Evolutionary conservation across 176 grass and related monocot genomes (phyloP).

Genomic region (Paspalum notatum): DNA sequence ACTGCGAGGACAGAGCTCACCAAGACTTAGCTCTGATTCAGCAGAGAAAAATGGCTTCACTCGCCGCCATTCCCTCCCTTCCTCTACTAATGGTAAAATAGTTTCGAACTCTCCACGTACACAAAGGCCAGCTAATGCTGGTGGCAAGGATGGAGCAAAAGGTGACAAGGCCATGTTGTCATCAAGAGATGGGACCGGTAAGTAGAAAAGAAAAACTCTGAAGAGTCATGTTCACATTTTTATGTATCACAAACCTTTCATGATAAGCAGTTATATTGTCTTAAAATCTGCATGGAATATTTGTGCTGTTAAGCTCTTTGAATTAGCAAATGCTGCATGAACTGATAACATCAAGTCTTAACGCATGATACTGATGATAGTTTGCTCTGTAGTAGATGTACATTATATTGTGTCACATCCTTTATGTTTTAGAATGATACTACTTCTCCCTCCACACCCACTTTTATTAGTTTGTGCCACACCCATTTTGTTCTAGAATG

Average conservation of each 20-base stretch:
- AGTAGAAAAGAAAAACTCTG: constrained; percentile 28
- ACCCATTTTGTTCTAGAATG: too few relatives aligned
- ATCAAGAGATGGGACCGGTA: constrained; percentile 81
- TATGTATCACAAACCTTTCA: neutral
- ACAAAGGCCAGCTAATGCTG: constrained; percentile 64
- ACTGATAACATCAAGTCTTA: neutral
- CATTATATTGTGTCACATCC: neutral
- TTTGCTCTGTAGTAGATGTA: neutral
- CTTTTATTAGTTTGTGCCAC: too few relatives aligned
- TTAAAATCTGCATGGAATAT: neutral
- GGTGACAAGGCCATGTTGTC: constrained; percentile 70
- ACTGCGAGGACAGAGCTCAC: constrained; percentile 75
- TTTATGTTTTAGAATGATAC: neutral
- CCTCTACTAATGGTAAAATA: constrained; percentile 70
- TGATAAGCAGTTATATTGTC: neutral
- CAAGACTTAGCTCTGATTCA: constrained; percentile 68
- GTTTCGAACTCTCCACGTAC: constrained; percentile 78
- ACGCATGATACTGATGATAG: constrained; percentile 8
- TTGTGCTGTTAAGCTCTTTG: neutral
- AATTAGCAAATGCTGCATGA: constrained; percentile 5
- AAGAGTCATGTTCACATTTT: constrained; percentile 13
- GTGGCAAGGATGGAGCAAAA: constrained; percentile 61
- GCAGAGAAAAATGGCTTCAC: constrained; percentile 73
- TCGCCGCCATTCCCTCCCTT: constrained; percentile 83
- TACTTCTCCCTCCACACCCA: neutral